Evolutionary conservation across 108 stramenopile species (phyloP).

Genomic region (Pelagomonas calceolata): DNA sequence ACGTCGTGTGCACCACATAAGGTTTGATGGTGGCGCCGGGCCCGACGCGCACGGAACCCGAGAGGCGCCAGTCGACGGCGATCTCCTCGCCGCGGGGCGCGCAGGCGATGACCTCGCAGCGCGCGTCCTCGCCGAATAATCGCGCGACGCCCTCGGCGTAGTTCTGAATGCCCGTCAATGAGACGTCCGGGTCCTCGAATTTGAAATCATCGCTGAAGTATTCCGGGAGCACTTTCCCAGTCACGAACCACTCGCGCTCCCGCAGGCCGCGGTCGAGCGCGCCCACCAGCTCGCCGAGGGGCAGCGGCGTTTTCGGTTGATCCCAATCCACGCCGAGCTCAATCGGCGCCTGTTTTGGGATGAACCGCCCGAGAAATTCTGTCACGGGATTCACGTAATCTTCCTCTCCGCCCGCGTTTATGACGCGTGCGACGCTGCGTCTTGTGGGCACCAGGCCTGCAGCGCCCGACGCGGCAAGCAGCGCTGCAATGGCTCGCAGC

Average conservation of each 20-base stretch:
- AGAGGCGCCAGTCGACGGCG: conserved; percentile 59
- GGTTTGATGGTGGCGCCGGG: conserved; percentile 66
- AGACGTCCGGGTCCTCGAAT: conserved; percentile 75
- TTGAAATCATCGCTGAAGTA: conserved; percentile 59
- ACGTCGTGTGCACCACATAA: conserved; percentile 65
- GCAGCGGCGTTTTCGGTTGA: conserved; percentile 24
- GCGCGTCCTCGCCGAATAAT: conserved; percentile 55
- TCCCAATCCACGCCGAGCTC: conserved; percentile 28
- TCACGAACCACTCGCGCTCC: conserved; percentile 75
- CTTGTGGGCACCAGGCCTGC: too few species aligned
- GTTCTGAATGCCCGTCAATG: conserved; percentile 55
- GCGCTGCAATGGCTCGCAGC: too few species aligned
- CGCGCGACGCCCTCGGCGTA: conserved; percentile 58
- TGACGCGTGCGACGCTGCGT: neutral
- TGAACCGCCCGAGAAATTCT: conserved; percentile 52
- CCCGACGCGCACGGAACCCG: conserved; percentile 49
- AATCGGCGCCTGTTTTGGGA: conserved; percentile 22
- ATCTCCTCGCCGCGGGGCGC: conserved; percentile 15
- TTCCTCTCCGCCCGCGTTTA: conserved; percentile 16
- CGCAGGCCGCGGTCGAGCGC: conserved; percentile 48
- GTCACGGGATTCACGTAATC: conserved; percentile 53
- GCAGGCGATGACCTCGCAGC: conserved; percentile 61
- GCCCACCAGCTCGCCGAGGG: conserved; percentile 37
- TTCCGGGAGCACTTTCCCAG: conserved; percentile 59
- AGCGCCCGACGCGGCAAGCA: too few species aligned